Conservation (phyloP, 106 monocot genomes). For the Acorus calamus region DNA sequence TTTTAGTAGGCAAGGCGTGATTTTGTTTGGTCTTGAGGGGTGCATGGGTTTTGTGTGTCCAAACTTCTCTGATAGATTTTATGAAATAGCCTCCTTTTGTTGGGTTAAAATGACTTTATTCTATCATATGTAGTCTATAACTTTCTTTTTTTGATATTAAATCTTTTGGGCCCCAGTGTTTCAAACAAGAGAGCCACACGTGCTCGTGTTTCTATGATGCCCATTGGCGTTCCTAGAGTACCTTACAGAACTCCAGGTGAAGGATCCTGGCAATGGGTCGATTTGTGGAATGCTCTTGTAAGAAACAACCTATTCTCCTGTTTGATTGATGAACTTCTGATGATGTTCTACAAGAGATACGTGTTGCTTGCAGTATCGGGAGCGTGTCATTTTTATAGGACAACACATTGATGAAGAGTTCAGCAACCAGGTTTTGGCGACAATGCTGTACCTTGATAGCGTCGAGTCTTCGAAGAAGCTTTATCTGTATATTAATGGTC, state of each 20-base stretch:
- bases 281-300: slow-evolving; percentile 95
- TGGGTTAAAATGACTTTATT: too few species aligned
- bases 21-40: too few species aligned
- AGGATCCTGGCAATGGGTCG: slow-evolving; percentile 88
- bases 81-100: too few species aligned
- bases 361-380: slow-evolving; percentile 55
- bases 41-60: too few species aligned
- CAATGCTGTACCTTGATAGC: slow-evolving; percentile 89
- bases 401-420: slow-evolving; percentile 86
- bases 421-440: slow-evolving; percentile 79
- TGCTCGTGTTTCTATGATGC: slow-evolving; percentile 63
- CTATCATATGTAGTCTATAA: background rate
- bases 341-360: too few species aligned
- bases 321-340: background rate
- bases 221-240: slow-evolving; percentile 79
- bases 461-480: slow-evolving; percentile 66
- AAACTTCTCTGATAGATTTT: too few species aligned
- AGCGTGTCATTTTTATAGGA: slow-evolving; percentile 86
- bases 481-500: slow-evolving; percentile 83
- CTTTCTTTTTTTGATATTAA: background rate
- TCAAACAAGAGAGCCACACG: slow-evolving; percentile 25
- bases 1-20: too few species aligned
- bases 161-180: slow-evolving; percentile 16
- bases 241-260: slow-evolving; percentile 77
- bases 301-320: slow-evolving; percentile 7